Evolutionary conservation across 2,329 filamentous ascomycete genomes (phyloP).

Genomic region (Neofusicoccum kwambonambiense): DNA sequence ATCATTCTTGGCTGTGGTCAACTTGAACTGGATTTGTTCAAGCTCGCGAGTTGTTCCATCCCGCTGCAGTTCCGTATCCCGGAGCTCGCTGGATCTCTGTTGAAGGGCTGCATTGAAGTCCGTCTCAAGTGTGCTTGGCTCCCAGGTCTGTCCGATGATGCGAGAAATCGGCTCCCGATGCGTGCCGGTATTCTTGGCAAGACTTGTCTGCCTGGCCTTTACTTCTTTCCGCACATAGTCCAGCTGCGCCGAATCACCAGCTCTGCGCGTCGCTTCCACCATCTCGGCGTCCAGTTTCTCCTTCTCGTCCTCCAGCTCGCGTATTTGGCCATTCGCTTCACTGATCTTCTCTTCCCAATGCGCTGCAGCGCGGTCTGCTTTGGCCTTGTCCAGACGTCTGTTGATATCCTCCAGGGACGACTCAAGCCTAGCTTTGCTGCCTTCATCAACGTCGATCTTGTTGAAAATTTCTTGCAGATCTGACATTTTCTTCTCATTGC

Average conservation of each 20-base stretch:
- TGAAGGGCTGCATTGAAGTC: conserved; percentile 66
- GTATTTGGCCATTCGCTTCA: conserved; percentile 63
- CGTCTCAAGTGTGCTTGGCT: conserved; percentile 65
- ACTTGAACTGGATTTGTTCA: conserved; percentile 71
- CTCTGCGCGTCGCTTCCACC: conserved; percentile 75
- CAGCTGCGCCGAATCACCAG: conserved; percentile 78
- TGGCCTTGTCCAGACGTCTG: conserved; percentile 59
- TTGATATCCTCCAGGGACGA: conserved; percentile 70
- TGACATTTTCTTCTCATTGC: conserved; percentile 69
- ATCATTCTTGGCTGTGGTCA: conserved; percentile 65
- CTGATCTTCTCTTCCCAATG: conserved; percentile 71
- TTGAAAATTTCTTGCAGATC: conserved; percentile 67
- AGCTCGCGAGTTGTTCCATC: conserved; percentile 71
- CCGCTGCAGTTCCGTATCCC: conserved; percentile 66
- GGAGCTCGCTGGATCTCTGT: conserved; percentile 57
- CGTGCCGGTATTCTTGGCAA: conserved; percentile 74
- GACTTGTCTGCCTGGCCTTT: conserved; percentile 67
- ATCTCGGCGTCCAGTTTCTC: conserved; percentile 76
- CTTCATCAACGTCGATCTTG: conserved; percentile 81
- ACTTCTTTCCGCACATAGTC: conserved; percentile 81
- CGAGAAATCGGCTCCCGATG: conserved; percentile 69
- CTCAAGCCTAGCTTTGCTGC: conserved; percentile 73
- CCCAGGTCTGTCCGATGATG: conserved; percentile 67
- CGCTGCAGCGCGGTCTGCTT: conserved; percentile 61
- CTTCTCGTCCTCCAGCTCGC: conserved; percentile 68